Percentiles rank a stretch among this genome's conserved stretches.
Evolutionary conservation across 331 rosid species (phyloP).

Genomic region (Pyrus hybrid): DNA sequence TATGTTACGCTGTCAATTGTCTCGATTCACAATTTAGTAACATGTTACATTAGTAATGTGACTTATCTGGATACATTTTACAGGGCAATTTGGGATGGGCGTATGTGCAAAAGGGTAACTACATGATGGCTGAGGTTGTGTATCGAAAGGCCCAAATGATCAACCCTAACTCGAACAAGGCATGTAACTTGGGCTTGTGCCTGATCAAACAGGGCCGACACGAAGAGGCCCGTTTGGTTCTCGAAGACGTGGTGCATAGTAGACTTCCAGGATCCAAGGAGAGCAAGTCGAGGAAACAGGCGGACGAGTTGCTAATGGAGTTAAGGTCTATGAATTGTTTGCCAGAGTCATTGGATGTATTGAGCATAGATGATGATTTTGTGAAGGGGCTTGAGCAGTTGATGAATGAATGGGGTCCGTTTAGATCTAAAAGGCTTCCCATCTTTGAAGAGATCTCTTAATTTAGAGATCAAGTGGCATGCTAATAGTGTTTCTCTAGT

Average conservation of each 20-base stretch:
- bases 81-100: constrained; percentile 96
- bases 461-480: constrained; percentile 71
- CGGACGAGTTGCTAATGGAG: constrained; percentile 45
- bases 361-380: constrained; percentile 69
- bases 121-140: constrained; percentile 80
- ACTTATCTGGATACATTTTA: not conserved
- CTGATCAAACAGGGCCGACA: constrained; percentile 58
- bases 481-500: constrained; percentile 18
- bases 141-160: constrained; percentile 83
- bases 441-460: constrained; percentile 81
- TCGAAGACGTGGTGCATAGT: constrained; percentile 41
- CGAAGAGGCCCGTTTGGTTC: constrained; percentile 37
- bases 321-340: constrained; percentile 27
- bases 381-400: constrained; percentile 66
- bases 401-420: not conserved
- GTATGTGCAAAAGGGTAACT: constrained; percentile 76
- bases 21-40: not conserved
- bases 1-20: not conserved
- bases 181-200: constrained; percentile 65
- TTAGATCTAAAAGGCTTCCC: constrained; percentile 86
- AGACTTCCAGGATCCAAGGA: constrained; percentile 56
- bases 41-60: not conserved
- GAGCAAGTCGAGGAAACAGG: constrained; percentile 40
- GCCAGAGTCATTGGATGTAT: constrained; percentile 27
- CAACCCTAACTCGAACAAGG: constrained; percentile 79